Evolutionary conservation across 805 yeast genomes (phyloP).

Genomic region (Clavispora phyllophila): DNA sequence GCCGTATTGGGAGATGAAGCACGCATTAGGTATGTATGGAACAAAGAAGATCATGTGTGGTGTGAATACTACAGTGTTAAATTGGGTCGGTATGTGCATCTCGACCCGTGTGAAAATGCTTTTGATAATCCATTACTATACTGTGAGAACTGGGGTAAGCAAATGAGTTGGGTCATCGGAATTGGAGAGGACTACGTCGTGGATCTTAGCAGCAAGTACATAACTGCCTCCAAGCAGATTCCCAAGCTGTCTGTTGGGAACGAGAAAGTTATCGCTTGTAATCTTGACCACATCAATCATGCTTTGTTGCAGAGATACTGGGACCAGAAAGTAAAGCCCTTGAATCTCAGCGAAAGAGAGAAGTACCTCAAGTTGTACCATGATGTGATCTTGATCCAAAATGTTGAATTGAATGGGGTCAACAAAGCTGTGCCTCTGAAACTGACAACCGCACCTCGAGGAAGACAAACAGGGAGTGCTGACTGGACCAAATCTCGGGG

Average conservation of each 20-base stretch:
- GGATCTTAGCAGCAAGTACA: conserved; percentile 71
- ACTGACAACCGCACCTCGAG: conserved; percentile 20
- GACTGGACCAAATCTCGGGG: conserved; percentile 80
- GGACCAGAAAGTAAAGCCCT: conserved; percentile 2
- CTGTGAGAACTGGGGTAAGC: conserved; percentile 85
- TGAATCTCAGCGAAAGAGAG: conserved; percentile 1
- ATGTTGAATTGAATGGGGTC: not conserved
- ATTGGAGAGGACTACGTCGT: conserved; percentile 53
- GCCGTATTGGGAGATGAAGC: conserved; percentile 48
- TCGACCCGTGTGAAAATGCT: conserved; percentile 84
- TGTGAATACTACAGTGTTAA: conserved; percentile 72
- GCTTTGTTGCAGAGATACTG: conserved; percentile 8
- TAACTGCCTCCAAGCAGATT: conserved; percentile 28
- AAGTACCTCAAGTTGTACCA: conserved; percentile 7
- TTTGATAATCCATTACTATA: conserved; percentile 79
- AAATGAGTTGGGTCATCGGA: conserved; percentile 84
- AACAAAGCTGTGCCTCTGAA: not conserved
- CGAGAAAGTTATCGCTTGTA: conserved; percentile 5
- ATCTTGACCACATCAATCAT: conserved; percentile 5
- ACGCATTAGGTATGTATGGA: conserved; percentile 67
- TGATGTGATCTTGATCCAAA: conserved; percentile 10
- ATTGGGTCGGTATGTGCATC: conserved; percentile 74
- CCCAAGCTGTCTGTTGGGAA: conserved; percentile 10
- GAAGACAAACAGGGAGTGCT: conserved; percentile 71
- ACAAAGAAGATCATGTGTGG: conserved; percentile 94